Evolutionary conservation across 345 rosid genomes (phyloP).

Genomic region (Moricandia arvensis): DNA sequence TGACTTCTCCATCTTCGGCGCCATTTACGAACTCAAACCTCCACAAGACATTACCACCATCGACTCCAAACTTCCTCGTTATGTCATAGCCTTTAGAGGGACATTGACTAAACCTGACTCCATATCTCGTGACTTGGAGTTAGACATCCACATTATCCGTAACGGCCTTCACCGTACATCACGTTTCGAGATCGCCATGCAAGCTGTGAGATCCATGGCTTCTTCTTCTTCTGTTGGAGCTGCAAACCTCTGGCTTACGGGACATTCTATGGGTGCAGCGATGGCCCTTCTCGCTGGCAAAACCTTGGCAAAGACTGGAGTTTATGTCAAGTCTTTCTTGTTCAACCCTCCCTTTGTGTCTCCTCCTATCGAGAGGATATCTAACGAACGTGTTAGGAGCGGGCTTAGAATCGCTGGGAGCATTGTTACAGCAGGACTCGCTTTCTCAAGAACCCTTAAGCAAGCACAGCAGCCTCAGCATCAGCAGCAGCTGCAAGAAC

Average conservation of each 20-base stretch:
- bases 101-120: constrained; percentile 68
- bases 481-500: constrained; percentile 18
- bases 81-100: constrained; percentile 79
- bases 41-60: not conserved
- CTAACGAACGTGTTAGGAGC: constrained; percentile 51
- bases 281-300: constrained; percentile 76
- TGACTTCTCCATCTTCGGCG: constrained; percentile 80
- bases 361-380: constrained; percentile 71
- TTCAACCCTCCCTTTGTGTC: constrained; percentile 85
- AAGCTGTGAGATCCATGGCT: constrained; percentile 55
- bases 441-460: constrained; percentile 45
- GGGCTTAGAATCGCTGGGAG: constrained; percentile 70
- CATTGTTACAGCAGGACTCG: constrained; percentile 71
- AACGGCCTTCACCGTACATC: constrained; percentile 64
- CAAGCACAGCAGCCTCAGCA: constrained; percentile 32
- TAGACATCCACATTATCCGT: constrained; percentile 56
- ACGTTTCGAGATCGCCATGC: constrained; percentile 66
- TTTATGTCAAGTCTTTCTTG: constrained; percentile 52
- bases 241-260: constrained; percentile 75
- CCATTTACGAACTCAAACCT: constrained; percentile 59
- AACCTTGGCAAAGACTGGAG: constrained; percentile 63
- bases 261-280: constrained; percentile 89
- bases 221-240: constrained; percentile 47
- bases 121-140: constrained; percentile 55
- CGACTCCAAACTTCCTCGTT: constrained; percentile 42